Base-by-base conservation (phyloP, 306 rosid species). In the Abrus precatorius region DNA sequence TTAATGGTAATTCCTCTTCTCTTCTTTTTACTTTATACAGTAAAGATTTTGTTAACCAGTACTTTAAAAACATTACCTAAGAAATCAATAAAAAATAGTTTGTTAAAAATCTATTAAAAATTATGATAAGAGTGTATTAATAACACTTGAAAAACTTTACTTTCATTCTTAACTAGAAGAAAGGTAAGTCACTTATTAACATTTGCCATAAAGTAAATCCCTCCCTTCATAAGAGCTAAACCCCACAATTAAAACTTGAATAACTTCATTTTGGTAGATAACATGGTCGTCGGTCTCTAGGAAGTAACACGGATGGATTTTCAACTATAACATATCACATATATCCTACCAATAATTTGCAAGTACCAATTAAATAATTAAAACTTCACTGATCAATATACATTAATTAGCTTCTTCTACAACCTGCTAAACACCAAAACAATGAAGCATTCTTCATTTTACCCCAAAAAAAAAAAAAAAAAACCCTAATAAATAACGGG, bases 321-420 rank as follows among this genome's bases (percentile, higher is more conserved):
- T 54, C 49, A 12, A 33, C 2, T 5, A 54, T 13, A 41, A 11
- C 47, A 72, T 48, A 47, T 33, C 28, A 13, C 54, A 34, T 44
- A 44, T 44, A 59, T 64, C 52, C 29, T 69, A 29, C 43, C 33
- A 72, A 73, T 5, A 57, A 70, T 54, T 55, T 64, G 0, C 69
- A 53, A 61, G 27, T 36, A 33, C 64, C 41, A 79, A 61, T 69
- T n/a, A 63, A 69, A 75, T 7, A 34, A 62, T 55, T 34, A 40
- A 78, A 64, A 38, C 28, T 67, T 47, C 70, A 34, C 38, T 28
- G 78, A 67, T 63, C 57, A 29, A 69, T 49, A 44, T 62, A 73
- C 84, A 86, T 30, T 48, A 49, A 29, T 66, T 52, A 50, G 43
- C 78, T 78, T 27, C 78, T 78, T 27, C 82, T 41, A 72, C 7